Conservation (phyloP, 1,139 yeast species). For the Kluyveromyces marxianus region DNA sequence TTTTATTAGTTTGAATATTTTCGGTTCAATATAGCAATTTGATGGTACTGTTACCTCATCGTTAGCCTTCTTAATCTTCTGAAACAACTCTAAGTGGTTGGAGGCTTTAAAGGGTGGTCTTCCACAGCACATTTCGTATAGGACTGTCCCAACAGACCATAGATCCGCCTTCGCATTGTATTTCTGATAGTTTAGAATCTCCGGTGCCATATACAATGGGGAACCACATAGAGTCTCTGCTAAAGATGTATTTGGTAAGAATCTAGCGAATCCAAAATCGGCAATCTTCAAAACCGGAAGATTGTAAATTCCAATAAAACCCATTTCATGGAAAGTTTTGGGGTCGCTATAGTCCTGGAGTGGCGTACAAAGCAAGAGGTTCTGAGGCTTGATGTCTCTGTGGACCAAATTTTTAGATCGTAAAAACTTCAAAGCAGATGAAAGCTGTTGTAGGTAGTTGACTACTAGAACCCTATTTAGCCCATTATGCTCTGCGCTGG, state of each 20-base stretch:
- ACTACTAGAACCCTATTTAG: conserved; percentile 69
- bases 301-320: conserved; percentile 76
- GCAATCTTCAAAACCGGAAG: conserved; percentile 88
- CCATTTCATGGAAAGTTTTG: conserved; percentile 44
- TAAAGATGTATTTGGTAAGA: conserved; percentile 82
- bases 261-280: conserved; percentile 95
- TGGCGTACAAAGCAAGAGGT: conserved; percentile 72
- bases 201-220: conserved; percentile 98
- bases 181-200: conserved; percentile 85
- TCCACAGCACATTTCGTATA: conserved; percentile 92
- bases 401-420: conserved; percentile 82
- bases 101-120: conserved; percentile 92
- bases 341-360: conserved; percentile 48
- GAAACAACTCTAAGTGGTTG: conserved; percentile 81
- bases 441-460: conserved; percentile 79
- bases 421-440: conserved; percentile 75
- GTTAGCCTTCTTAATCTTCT: conserved; percentile 73
- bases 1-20: conserved; percentile 61
- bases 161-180: conserved; percentile 95
- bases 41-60: conserved; percentile 73
- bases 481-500: conserved; percentile 63
- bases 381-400: conserved; percentile 92
- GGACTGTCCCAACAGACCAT: conserved; percentile 97
- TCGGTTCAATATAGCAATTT: conserved; percentile 37
- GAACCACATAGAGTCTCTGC: conserved; percentile 98